phyloP scores from a whole-genome alignment of 2,329 filamentous ascomycete species.

The Claviceps maximensis region DNA sequence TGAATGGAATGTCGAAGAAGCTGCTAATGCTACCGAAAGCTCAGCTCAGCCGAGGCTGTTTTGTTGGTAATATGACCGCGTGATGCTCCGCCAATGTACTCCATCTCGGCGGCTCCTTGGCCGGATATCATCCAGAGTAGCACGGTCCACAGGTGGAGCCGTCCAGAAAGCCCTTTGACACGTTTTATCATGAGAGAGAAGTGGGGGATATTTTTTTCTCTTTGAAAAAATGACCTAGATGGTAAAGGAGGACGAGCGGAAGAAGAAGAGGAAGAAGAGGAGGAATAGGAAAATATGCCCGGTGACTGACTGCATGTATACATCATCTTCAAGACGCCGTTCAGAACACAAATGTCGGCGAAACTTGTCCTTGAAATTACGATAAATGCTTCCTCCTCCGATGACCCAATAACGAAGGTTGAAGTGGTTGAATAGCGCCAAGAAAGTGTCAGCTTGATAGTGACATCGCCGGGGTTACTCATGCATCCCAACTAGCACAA shows the following conservation, averaged over 20 bases:
- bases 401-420: background rate
- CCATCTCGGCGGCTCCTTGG: background rate
- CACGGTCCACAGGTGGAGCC: constrained; percentile 1
- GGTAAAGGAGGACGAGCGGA: background rate
- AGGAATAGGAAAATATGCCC: background rate
- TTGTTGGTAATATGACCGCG: background rate
- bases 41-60: background rate
- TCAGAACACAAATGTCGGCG: background rate
- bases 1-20: background rate
- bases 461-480: background rate
- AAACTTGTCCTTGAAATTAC: background rate
- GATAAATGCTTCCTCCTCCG: background rate
- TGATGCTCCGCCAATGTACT: background rate
- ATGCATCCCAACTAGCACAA: background rate
- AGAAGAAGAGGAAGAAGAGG: background rate
- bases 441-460: background rate
- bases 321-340: background rate
- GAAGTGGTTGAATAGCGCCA: background rate
- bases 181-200: background rate
- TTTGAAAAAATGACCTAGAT: background rate
- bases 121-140: constrained; percentile 4
- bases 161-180: background rate
- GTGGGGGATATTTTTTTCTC: background rate
- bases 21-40: background rate
- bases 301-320: background rate